phyloP scores from a whole-genome alignment of 2,329 filamentous ascomycete genomes.

The Cryoendolithus antarcticus region DNA sequence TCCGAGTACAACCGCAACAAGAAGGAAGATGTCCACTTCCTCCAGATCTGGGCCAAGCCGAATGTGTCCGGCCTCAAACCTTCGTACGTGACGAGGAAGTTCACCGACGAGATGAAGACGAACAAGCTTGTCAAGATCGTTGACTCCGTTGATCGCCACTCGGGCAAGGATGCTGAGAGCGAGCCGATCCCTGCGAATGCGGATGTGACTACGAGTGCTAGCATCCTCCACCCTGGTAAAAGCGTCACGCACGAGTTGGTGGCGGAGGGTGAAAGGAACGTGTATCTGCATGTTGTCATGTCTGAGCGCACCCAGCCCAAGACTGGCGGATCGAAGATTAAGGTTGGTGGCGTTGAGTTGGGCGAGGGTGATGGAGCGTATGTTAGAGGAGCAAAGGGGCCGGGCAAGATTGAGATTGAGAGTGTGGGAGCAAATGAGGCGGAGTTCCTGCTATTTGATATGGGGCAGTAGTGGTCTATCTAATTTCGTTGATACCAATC shows the following conservation, averaged over 20 bases:
- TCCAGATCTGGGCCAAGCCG: constrained; percentile 80
- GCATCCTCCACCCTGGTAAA: constrained; percentile 53
- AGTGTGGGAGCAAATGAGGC: constrained; percentile 34
- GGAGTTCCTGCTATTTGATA: constrained; percentile 39
- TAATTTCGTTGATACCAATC: no score
- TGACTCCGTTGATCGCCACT: constrained; percentile 53
- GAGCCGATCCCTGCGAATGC: constrained; percentile 72
- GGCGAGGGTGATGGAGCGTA: constrained; percentile 74
- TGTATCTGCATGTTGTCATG: constrained; percentile 74
- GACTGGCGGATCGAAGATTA: constrained; percentile 58
- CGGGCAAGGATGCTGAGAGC: constrained; percentile 54
- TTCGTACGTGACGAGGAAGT: constrained; percentile 63
- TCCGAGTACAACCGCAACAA: constrained; percentile 69
- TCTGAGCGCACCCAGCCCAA: constrained; percentile 42
- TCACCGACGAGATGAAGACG: constrained; percentile 60
- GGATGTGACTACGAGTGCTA: constrained; percentile 72
- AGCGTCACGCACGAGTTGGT: constrained; percentile 64
- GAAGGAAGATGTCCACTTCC: constrained; percentile 62
- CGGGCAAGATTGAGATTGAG: constrained; percentile 33
- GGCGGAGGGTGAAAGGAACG: constrained; percentile 50
- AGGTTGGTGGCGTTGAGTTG: constrained; percentile 54
- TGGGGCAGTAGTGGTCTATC: constrained; percentile 23
- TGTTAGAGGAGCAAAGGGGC: constrained; percentile 40
- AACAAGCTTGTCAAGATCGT: constrained; percentile 64
- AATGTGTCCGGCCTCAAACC: constrained; percentile 62